Conservation (phyloP, 768 basidiomycete genomes). For the Nevesoporus exiguus region DNA sequence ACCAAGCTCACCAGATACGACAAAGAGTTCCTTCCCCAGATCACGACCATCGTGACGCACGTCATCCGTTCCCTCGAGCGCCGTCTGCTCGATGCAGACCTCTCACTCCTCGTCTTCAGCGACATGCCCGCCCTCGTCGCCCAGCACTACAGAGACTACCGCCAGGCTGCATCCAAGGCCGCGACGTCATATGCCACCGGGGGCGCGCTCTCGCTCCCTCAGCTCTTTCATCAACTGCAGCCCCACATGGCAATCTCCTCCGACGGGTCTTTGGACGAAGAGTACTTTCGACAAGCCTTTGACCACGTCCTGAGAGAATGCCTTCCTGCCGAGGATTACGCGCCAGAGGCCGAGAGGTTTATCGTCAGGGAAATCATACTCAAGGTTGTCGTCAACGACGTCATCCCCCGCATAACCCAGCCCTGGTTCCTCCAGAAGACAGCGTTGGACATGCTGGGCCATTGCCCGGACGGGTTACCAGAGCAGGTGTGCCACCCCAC, state of each 20-base stretch:
- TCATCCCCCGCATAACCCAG: slow-evolving; percentile 69
- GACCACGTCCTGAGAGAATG: slow-evolving; percentile 72
- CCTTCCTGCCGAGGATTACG: slow-evolving; percentile 77
- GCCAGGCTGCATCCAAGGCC: slow-evolving; percentile 58
- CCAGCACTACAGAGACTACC: slow-evolving; percentile 79
- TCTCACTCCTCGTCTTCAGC: slow-evolving; percentile 56
- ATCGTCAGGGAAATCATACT: slow-evolving; percentile 83
- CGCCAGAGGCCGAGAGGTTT: slow-evolving; percentile 66
- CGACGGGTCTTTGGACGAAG: slow-evolving; percentile 64
- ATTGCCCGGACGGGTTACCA: slow-evolving; percentile 27
- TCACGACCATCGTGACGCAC: slow-evolving; percentile 54
- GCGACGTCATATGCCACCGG: slow-evolving; percentile 69
- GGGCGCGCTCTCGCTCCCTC: slow-evolving; percentile 56
- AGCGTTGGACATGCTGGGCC: slow-evolving; percentile 63
- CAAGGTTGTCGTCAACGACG: slow-evolving; percentile 66
- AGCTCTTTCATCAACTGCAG: slow-evolving; percentile 77
- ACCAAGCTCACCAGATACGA: slow-evolving; percentile 78
- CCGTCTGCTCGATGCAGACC: slow-evolving; percentile 51
- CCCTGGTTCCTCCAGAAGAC: slow-evolving; percentile 87
- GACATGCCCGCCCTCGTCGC: slow-evolving; percentile 64
- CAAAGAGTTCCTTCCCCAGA: slow-evolving; percentile 75
- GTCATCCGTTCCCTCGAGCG: slow-evolving; percentile 60
- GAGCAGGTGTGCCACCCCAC: slow-evolving; percentile 18
- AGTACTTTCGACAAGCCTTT: slow-evolving; percentile 76
- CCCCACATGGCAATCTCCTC: slow-evolving; percentile 77